Base-by-base conservation (phyloP, 2,329 filamentous ascomycete genomes). In the Chrysosporium queenslandicum region DNA sequence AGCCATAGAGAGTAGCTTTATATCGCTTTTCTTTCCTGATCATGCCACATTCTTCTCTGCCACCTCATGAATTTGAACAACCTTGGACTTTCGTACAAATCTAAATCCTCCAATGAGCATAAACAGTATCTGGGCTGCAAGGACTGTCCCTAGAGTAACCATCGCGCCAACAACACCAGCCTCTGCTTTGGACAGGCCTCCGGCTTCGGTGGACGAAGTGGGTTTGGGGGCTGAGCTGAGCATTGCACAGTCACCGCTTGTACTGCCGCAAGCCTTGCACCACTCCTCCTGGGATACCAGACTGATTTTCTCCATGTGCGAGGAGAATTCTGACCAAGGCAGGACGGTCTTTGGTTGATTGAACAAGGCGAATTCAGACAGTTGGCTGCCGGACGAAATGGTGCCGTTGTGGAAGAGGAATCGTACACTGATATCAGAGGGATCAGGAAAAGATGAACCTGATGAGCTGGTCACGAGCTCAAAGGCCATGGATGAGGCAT, bases 161-260 rank as follows among this genome's bases (percentile, higher is more conserved):
- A 85, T 78, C 0, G 82, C 82, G 32, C 82, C 82, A 62, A 94
- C 89, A 4, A 91, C 87, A 48, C 88, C 87, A 0, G 86, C 87
- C n/a, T 90, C 81, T 4, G 80, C 76, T 34, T 75, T 79, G 47
- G 83, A 85, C 25, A 94, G 74, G 7, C 78, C 76, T 48, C 69
- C 65, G 18, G 61, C 64, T 16, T 58, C 60, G 21, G 54, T 54
- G 23, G 61, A 56, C 7, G 55, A 49, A 4, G 68, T 60, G 6
- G 59, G 56, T 0, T 63, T 62, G 11, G 58, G 56, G 16, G 64
- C 63, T 36, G 59, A 62, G 20, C 60, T 53, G 18, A 58, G 57
- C 1, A 66, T 59, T 5, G 81, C 80, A 64, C 87, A 92, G 21
- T 74, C 70, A 1, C 82, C 84, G 0, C 80, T 83, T 0, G 76